Evolutionary conservation across 441 rosid species (phyloP), one percentile per base, ranked within the genome.

Genomic region (Gossypium schwendimanii): DNA sequence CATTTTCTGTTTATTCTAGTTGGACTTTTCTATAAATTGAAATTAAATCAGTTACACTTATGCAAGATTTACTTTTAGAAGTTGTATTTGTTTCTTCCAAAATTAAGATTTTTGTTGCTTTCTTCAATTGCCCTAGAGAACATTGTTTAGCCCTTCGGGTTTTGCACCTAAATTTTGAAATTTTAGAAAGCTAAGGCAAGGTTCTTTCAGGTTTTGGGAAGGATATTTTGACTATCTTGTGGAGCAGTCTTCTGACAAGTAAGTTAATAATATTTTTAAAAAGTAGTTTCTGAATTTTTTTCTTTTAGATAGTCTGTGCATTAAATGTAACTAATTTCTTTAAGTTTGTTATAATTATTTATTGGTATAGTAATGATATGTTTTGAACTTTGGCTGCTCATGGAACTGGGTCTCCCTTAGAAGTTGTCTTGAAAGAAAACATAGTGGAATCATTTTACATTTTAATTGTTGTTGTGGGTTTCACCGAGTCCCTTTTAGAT

Each of bases 161-260:
- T 69, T 17, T 69, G 31, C 21, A 18, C 41, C 18, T 11, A 53
- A 41, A 44, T 17, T 3, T 18, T 60, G 36, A 44, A 24, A 12
- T 72, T 23, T 62, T 63, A 45, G 2, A 33, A 17, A 57, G 17
- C 60, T 33, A 12, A 49, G 68, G 50, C 69, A 67, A 71, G 60
- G 57, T 45, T 76, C 31, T 74, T 84, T 83, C 87, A 96, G 99
- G 85, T 96, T 96, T 78, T 96, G 98, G 99, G 98, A 96, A 81
- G 96, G 95, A 72, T 96, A 89, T 81, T 93, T 93, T 76, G 99
- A 96, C 78, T 80, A 84, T 88, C 88, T 93, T 74, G 88, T 93
- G 95, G 97, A 96, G 80, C 87, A 71, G 74, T 89, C 90, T 72
- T 87, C 97, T 17, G 87, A 80, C 88, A 89, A 88, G 99, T 90